Conservation (phyloP, 1,284 basidiomycete species). For the Cryptococcus sp. region DNA sequence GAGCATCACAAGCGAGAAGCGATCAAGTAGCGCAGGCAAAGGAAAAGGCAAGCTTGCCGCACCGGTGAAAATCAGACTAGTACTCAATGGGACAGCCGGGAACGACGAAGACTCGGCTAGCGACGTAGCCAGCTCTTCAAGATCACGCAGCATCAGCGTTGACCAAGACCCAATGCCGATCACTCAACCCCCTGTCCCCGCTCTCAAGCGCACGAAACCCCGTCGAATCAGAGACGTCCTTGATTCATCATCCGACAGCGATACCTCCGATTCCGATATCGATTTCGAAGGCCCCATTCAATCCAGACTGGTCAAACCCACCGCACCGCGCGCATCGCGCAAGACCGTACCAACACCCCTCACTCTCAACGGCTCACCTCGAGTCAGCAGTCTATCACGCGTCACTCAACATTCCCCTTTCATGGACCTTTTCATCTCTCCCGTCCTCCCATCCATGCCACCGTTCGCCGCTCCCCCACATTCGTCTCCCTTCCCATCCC, state of each 20-base stretch:
- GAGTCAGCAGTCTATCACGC: conserved; percentile 15
- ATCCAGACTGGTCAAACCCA: conserved; percentile 1
- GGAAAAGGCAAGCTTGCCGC: conserved; percentile 23
- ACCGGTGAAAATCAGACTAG: conserved; percentile 33
- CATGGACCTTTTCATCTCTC: conserved; percentile 37
- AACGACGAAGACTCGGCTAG: conserved; percentile 14
- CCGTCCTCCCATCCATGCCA: conserved; percentile 21
- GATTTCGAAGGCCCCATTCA: conserved; percentile 21
- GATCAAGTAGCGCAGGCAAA: conserved; percentile 11
- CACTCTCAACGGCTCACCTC: conserved; percentile 17
- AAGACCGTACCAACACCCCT: conserved; percentile 33
- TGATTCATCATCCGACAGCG: conserved; percentile 45
- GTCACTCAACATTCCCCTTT: conserved; percentile 31
- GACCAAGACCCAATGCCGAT: conserved; percentile 6
- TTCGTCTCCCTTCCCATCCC: conserved; percentile 49
- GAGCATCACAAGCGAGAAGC: conserved; percentile 12
- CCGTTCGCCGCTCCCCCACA: conserved; percentile 19
- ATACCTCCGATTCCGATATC: conserved; percentile 43
- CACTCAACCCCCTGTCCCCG: neutral
- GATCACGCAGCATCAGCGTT: conserved; percentile 19
- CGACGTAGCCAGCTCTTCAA: conserved; percentile 14
- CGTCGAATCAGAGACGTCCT: conserved; percentile 20
- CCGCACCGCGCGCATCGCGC: conserved; percentile 20
- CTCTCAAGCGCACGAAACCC: conserved; percentile 1
- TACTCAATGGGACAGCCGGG: conserved; percentile 13